Base-by-base conservation (phyloP, 1,284 basidiomycete genomes). In the Erythrobasidium hasegawianum region DNA sequence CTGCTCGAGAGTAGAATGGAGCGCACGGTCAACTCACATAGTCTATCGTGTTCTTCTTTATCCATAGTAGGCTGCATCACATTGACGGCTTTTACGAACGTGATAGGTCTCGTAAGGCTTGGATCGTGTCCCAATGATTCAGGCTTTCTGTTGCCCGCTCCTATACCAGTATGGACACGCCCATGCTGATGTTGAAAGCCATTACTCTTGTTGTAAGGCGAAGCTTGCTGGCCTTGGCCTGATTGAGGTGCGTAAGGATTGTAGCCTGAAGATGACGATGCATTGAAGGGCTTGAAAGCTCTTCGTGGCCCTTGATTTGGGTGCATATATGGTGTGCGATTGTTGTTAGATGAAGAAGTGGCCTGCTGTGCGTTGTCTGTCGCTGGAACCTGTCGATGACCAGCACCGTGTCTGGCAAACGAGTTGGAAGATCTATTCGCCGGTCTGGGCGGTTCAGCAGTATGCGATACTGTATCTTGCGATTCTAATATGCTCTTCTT, bases 21-120 rank as follows among this genome's bases (percentile, higher is more conserved):
- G 5, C 3, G 50, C 9, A 8, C 18, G 9, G 26, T 9, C 9
- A 27, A 20, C 50, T 53, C 50, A 53, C 50, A 16, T 16, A 22
- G 26, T 29, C 26, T 29, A 27, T 53, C 50, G 8, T 53, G 50
- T 26, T 53, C 50, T 26, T 53, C 26, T 22, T 29, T 29, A 27
- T 53, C 50, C 20, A 53, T 53, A 29, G 50, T 53, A 53, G 50
- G 50, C 50, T 53, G 14, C 18, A 53, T 53, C 20, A 16, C 18
- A n/a, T 53, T 20, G n/a, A 26, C 26, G n/a, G 22, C 26, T 16
- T 53, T 53, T 16, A 53, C 50, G 50, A 53, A 53, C 20, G 26
- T 27, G 14, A 53, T 53, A 26, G 50, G 50, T 26, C 16, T 29
- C 9, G 26, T 22, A 16, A 53, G 26, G 20, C 26, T 53, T 4